A percentile compares a stretch with the other conserved stretches of the same genome.
Evolutionary conservation across 495 filamentous ascomycete species (phyloP).

Genomic region (Articulospora tetracladia): DNA sequence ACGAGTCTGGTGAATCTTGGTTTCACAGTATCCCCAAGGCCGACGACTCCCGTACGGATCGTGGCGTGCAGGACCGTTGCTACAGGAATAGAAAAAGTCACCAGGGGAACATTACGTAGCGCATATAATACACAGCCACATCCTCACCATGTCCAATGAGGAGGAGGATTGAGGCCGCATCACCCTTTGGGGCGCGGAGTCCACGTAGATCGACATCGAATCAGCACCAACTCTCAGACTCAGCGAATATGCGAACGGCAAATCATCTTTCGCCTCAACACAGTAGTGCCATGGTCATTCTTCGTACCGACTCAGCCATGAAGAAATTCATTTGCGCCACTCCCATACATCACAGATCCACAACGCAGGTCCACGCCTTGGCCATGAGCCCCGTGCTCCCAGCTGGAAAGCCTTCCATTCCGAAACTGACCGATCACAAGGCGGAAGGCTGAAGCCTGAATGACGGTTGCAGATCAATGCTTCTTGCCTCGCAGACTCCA

Average conservation of each 20-base stretch:
- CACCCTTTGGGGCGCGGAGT: background rate
- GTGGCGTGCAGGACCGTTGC: background rate
- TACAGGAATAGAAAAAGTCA: background rate
- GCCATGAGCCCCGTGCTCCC: background rate
- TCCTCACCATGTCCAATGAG: background rate
- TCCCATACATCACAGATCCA: background rate
- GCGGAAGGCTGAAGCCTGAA: background rate
- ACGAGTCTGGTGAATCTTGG: background rate
- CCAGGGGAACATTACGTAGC: background rate
- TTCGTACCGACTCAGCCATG: background rate
- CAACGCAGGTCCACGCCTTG: background rate
- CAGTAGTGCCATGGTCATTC: too few species aligned
- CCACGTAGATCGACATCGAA: background rate
- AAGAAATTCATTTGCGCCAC: background rate
- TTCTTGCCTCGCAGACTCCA: background rate
- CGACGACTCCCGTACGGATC: background rate
- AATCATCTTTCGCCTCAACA: background rate
- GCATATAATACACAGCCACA: background rate
- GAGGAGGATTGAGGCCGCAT: background rate
- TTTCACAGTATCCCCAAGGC: background rate
- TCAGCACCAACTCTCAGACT: background rate
- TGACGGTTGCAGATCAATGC: background rate
- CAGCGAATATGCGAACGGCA: background rate
- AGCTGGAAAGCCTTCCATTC: background rate
- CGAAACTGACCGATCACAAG: background rate